Evolutionary conservation across 176 grass and related monocot species (phyloP).

Genomic region (Musa itinerans): DNA sequence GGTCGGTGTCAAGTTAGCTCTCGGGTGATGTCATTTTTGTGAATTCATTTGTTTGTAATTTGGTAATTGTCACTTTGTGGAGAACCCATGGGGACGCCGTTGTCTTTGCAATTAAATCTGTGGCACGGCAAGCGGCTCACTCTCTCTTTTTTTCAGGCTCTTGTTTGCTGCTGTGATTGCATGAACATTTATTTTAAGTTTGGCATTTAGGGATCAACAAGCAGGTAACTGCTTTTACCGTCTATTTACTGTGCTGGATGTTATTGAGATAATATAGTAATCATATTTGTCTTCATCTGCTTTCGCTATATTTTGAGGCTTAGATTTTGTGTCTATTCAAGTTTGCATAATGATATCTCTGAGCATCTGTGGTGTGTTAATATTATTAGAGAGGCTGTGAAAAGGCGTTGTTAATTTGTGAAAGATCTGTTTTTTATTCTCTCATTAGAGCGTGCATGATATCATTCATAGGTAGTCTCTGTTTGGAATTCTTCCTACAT

Average conservation of each 20-base stretch:
- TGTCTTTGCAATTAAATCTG: background rate
- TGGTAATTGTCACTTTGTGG: background rate
- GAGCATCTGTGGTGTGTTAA: no score
- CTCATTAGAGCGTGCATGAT: no score
- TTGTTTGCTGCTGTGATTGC: background rate
- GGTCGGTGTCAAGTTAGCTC: background rate
- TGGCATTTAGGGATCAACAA: background rate
- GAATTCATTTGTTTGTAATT: slow-evolving; percentile 11
- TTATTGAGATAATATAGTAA: background rate
- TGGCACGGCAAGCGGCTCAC: background rate
- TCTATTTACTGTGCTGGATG: background rate
- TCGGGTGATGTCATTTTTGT: background rate
- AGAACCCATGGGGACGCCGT: no score
- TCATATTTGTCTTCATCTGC: slow-evolving; percentile 3
- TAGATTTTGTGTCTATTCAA: background rate
- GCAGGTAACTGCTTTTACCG: slow-evolving; percentile 1
- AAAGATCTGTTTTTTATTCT: no score
- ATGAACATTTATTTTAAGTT: background rate
- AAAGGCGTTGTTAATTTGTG: no score
- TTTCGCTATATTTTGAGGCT: background rate
- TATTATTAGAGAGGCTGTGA: no score
- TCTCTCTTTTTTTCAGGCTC: background rate
- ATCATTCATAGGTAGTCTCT: no score
- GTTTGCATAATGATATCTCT: background rate
- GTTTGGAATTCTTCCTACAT: no score